Evolutionary conservation across 2,329 filamentous ascomycete genomes (phyloP).

Genomic region (Zymoseptoria pseudotritici): DNA sequence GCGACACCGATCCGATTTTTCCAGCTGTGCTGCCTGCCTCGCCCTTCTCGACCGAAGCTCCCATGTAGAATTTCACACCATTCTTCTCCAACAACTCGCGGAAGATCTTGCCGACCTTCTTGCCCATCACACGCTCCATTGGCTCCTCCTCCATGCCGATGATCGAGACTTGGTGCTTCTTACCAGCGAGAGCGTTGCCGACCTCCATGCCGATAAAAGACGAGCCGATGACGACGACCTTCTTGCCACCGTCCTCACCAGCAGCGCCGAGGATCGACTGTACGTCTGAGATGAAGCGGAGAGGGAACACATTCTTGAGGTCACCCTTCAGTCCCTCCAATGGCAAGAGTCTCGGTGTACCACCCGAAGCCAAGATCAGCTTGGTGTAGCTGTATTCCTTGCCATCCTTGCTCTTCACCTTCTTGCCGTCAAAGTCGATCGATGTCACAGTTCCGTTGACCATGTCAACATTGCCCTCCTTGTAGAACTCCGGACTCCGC

Average conservation of each 20-base stretch:
- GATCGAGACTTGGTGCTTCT: conserved; percentile 76
- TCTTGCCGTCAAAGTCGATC: conserved; percentile 69
- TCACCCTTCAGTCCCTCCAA: conserved; percentile 75
- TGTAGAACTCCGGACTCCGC: conserved; percentile 72
- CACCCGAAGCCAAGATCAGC: conserved; percentile 83
- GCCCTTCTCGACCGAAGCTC: conserved; percentile 74
- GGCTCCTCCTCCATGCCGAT: conserved; percentile 83
- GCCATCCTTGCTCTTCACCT: conserved; percentile 66
- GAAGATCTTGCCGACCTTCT: conserved; percentile 71
- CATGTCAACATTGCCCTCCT: conserved; percentile 50
- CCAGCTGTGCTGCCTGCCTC: conserved; percentile 58
- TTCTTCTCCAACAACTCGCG: conserved; percentile 72
- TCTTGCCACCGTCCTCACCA: conserved; percentile 72
- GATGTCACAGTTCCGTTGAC: conserved; percentile 53
- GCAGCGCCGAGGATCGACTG: conserved; percentile 72
- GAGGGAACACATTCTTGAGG: conserved; percentile 76
- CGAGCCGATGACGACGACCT: conserved; percentile 83
- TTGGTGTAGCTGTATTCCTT: conserved; percentile 73
- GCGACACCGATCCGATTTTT: conserved; percentile 69
- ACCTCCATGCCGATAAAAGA: conserved; percentile 98
- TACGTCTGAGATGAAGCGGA: conserved; percentile 70
- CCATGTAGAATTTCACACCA: conserved; percentile 82
- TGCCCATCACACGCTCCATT: conserved; percentile 78
- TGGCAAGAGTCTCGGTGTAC: conserved; percentile 66
- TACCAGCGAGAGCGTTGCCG: conserved; percentile 67